Percentiles rank a stretch among this genome's conserved stretches.
These are phyloP conservation scores for Calvatia gigantea DNA, from an alignment of 768 basidiomycete genomes.

Conservation along the genomic window DNA sequence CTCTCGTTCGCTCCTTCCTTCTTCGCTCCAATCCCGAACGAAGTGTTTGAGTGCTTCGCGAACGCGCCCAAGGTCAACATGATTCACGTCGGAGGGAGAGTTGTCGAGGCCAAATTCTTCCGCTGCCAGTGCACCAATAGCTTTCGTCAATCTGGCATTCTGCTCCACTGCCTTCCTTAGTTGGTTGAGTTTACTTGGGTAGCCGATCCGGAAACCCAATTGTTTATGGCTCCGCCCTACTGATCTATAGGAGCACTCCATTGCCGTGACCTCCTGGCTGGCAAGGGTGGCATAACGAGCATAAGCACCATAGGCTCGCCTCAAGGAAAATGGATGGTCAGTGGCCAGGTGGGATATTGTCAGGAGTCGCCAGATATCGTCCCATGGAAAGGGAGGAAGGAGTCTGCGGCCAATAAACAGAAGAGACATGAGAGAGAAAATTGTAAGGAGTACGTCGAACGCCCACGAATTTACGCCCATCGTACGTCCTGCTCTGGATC, in stretches of 20 bases:
- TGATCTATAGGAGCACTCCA: slow-evolving; percentile 40
- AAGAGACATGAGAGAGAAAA: slow-evolving; percentile 35
- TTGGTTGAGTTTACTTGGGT: slow-evolving; percentile 47
- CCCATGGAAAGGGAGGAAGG: slow-evolving; percentile 21
- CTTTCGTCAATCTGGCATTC: slow-evolving; percentile 35
- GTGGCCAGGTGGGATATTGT: slow-evolving; percentile 20
- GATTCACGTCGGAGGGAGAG: slow-evolving; percentile 12
- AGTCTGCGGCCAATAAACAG: slow-evolving; percentile 28
- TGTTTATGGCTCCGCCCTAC: slow-evolving; percentile 44
- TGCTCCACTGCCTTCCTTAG: slow-evolving; percentile 37
- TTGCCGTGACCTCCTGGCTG: slow-evolving; percentile 33
- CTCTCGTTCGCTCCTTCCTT: slow-evolving; percentile 52
- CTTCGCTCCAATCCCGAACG: slow-evolving; percentile 65
- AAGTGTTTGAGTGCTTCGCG: slow-evolving; percentile 66
- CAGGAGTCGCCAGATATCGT: slow-evolving; percentile 25
- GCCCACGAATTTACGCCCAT: neutral
- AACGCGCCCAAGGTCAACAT: slow-evolving; percentile 45
- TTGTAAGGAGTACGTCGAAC: slow-evolving; percentile 36
- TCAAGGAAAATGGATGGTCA: slow-evolving; percentile 34
- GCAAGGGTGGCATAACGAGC: slow-evolving; percentile 40
- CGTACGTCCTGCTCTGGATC: too few species aligned
- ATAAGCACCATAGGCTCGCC: slow-evolving; percentile 41
- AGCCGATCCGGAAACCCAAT: slow-evolving; percentile 49
- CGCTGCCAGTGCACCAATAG: slow-evolving; percentile 34
- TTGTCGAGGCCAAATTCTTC: slow-evolving; percentile 20